Evolutionary conservation across 2,329 filamentous ascomycete species (phyloP).

Genomic region (Monilinia polystroma): DNA sequence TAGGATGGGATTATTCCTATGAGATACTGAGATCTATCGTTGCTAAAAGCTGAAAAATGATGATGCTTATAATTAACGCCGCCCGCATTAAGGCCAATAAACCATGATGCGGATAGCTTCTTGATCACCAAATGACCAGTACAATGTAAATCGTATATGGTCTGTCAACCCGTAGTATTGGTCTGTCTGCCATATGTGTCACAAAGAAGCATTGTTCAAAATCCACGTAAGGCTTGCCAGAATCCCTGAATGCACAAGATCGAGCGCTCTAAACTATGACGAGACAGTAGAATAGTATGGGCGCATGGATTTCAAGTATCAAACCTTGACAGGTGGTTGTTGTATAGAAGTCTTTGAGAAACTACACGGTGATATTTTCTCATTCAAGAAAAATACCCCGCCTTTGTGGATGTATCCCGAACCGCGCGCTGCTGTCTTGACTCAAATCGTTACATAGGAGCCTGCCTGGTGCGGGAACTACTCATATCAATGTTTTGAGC

Average conservation of each 20-base stretch:
- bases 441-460: slow-evolving; percentile 7
- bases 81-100: slow-evolving; percentile 13
- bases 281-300: too few species aligned
- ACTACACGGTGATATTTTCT: slow-evolving; percentile 5
- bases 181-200: not conserved
- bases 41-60: not conserved
- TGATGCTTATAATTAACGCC: slow-evolving; percentile 13
- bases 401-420: not conserved
- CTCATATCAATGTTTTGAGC: slow-evolving; percentile 32
- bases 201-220: slow-evolving; percentile 8
- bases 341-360: slow-evolving; percentile 22
- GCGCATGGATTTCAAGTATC: not conserved
- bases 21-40: slow-evolving; percentile 9
- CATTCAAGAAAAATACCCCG: slow-evolving; percentile 6
- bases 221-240: slow-evolving; percentile 1
- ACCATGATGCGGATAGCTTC: not conserved
- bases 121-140: not conserved
- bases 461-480: slow-evolving; percentile 29
- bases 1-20: slow-evolving; percentile 1
- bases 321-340: not conserved
- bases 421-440: slow-evolving; percentile 21
- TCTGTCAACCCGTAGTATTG: slow-evolving; percentile 8
- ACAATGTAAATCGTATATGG: not conserved
- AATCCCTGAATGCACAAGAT: not conserved
- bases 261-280: not conserved